Evolutionary conservation across 805 yeast genomes (phyloP).

Genomic region (Barnettozyma sucrosica): DNA sequence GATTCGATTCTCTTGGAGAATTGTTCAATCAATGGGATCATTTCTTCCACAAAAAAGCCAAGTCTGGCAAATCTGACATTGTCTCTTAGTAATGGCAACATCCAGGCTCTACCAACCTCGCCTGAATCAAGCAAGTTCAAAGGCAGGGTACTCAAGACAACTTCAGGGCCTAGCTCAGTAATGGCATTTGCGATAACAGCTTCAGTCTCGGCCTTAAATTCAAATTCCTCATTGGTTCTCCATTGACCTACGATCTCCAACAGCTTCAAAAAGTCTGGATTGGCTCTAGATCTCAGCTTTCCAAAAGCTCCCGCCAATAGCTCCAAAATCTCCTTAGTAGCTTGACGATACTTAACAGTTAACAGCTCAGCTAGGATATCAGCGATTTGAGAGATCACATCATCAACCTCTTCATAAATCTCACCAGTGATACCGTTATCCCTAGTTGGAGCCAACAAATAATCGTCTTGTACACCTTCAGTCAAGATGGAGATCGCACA

Average conservation of each 20-base stretch:
- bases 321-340: slow-evolving; percentile 70
- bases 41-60: slow-evolving; percentile 51
- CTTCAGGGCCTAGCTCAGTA: slow-evolving; percentile 79
- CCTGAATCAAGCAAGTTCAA: slow-evolving; percentile 57
- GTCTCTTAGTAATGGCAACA: slow-evolving; percentile 86
- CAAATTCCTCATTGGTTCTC: slow-evolving; percentile 67
- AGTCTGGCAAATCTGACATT: slow-evolving; percentile 69
- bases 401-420: slow-evolving; percentile 51
- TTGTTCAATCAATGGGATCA: slow-evolving; percentile 59
- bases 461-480: slow-evolving; percentile 57
- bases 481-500: slow-evolving; percentile 76
- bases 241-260: slow-evolving; percentile 76
- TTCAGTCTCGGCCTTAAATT: slow-evolving; percentile 74
- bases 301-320: slow-evolving; percentile 56
- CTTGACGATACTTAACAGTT: slow-evolving; percentile 67
- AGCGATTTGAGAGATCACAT: slow-evolving; percentile 44
- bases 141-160: slow-evolving; percentile 69
- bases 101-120: slow-evolving; percentile 89
- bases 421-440: slow-evolving; percentile 37
- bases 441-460: slow-evolving; percentile 43
- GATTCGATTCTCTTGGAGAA: slow-evolving; percentile 44
- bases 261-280: slow-evolving; percentile 64
- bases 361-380: slow-evolving; percentile 54
- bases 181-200: slow-evolving; percentile 74
- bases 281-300: slow-evolving; percentile 57